Evolutionary conservation across 208 protist genomes (phyloP).

Genomic region (Angomonas ambiguus): DNA sequence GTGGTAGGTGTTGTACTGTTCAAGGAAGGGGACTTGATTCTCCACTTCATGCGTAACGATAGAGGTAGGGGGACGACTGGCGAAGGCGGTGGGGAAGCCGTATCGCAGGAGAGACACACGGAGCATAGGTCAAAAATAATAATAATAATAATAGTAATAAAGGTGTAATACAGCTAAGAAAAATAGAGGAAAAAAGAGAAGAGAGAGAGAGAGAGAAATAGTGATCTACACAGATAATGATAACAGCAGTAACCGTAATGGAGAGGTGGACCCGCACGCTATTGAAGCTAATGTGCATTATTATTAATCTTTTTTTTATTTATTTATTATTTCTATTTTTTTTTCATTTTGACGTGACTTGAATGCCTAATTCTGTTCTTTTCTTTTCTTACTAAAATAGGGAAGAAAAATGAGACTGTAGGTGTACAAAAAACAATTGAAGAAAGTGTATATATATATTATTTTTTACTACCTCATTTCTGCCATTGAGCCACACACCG

Average conservation of each 20-base stretch:
- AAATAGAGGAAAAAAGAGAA: too few species aligned
- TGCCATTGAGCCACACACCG: too few species aligned
- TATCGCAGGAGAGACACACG: background rate
- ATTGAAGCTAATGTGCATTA: background rate
- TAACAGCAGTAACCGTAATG: background rate
- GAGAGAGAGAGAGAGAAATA: too few species aligned
- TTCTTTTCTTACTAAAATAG: conserved; percentile 1
- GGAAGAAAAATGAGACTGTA: conserved; percentile 8
- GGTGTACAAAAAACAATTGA: too few species aligned
- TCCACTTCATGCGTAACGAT: conserved; percentile 16
- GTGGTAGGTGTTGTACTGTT: conserved; percentile 15
- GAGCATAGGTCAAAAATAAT: conserved; percentile 10
- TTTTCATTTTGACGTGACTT: too few species aligned
- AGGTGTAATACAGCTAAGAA: background rate
- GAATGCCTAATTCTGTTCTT: too few species aligned
- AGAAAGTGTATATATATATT: too few species aligned
- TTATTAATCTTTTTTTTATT: background rate
- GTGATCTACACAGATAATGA: background rate
- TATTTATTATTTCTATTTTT: background rate
- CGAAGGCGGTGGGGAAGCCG: conserved; percentile 13
- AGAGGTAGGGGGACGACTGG: background rate
- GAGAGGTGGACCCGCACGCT: background rate
- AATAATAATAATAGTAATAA: background rate
- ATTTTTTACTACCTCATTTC: too few species aligned
- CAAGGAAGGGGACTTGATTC: conserved; percentile 17